Conservation (phyloP, 192 early-diverging fungal species). For the Endogone sp. region DNA sequence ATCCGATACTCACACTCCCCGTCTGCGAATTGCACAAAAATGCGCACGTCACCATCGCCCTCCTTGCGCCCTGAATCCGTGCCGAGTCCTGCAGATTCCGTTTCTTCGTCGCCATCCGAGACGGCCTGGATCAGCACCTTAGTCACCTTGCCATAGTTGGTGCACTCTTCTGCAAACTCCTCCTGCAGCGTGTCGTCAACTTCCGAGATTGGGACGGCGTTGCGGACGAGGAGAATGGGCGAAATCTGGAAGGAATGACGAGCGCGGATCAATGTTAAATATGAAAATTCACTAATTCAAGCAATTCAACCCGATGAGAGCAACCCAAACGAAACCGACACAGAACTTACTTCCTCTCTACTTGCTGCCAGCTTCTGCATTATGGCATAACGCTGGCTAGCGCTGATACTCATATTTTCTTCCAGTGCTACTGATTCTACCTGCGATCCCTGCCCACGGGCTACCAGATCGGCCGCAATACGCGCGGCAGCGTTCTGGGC, state of each 20-base stretch:
- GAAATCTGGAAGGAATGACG: constrained; percentile 30
- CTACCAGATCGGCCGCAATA: constrained; percentile 38
- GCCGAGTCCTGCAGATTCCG: constrained; percentile 18
- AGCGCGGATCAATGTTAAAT: no score
- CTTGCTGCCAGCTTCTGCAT: constrained; percentile 64
- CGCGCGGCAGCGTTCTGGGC: constrained; percentile 43
- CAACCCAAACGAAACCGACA: constrained; percentile 6
- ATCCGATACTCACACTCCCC: constrained; percentile 31
- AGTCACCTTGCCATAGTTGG: constrained; percentile 71
- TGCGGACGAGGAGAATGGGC: constrained; percentile 62
- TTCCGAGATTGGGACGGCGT: constrained; percentile 67
- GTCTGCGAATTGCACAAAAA: constrained; percentile 72
- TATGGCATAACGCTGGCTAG: constrained; percentile 58
- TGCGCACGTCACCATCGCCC: constrained; percentile 54
- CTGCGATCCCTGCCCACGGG: constrained; percentile 27
- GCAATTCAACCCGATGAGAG: not conserved
- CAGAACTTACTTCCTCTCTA: constrained; percentile 23
- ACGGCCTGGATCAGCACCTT: constrained; percentile 61
- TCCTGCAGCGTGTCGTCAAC: constrained; percentile 78
- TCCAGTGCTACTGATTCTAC: constrained; percentile 50
- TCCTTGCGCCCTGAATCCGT: constrained; percentile 9
- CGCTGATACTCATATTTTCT: constrained; percentile 47
- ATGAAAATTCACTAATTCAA: no score
- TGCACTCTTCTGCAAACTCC: constrained; percentile 80
- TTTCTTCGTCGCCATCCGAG: constrained; percentile 25